A percentile compares a stretch with the other conserved stretches of the same genome.
These are phyloP conservation scores for Phytophthora capsici DNA, from an alignment of 352 stramenopile genomes.

Conservation along the genomic window DNA sequence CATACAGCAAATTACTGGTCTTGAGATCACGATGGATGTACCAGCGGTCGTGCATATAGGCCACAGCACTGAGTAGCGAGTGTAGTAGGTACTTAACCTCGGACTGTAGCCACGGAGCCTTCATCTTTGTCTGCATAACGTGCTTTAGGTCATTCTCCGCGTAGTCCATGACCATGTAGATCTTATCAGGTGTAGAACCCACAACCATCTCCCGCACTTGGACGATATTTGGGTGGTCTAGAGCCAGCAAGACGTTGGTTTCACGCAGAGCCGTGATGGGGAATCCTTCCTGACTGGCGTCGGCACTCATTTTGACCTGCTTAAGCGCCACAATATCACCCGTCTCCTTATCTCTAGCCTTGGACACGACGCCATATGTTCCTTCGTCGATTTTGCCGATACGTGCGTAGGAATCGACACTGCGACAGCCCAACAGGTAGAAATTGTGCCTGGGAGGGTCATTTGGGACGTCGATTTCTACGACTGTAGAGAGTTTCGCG, in stretches of 20 bases:
- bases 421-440: conserved; percentile 90
- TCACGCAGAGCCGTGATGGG: conserved; percentile 86
- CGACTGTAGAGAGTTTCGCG: conserved; percentile 1
- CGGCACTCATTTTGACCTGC: conserved; percentile 86
- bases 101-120: conserved; percentile 80
- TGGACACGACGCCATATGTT: conserved; percentile 97
- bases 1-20: conserved; percentile 97
- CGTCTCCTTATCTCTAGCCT: conserved; percentile 90
- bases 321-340: conserved; percentile 94
- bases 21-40: conserved; percentile 98
- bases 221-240: conserved; percentile 89
- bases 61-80: conserved; percentile 90
- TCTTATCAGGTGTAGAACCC: conserved; percentile 85
- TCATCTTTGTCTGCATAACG: conserved; percentile 86
- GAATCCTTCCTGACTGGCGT: conserved; percentile 85
- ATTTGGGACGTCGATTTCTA: conserved; percentile 8
- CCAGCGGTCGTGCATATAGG: conserved; percentile 93
- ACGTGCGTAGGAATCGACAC: conserved; percentile 95
- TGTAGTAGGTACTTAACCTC: conserved; percentile 96
- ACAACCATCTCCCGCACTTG: conserved; percentile 91
- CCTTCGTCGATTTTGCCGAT: conserved; percentile 96
- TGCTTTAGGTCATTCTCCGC: conserved; percentile 88
- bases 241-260: conserved; percentile 83
- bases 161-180: conserved; percentile 94
- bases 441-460: conserved; percentile 60